Evolutionary conservation across 176 grass and related monocot genomes (phyloP), one percentile per base, ranked within the genome.

Genomic region (Carex myosuroides): DNA sequence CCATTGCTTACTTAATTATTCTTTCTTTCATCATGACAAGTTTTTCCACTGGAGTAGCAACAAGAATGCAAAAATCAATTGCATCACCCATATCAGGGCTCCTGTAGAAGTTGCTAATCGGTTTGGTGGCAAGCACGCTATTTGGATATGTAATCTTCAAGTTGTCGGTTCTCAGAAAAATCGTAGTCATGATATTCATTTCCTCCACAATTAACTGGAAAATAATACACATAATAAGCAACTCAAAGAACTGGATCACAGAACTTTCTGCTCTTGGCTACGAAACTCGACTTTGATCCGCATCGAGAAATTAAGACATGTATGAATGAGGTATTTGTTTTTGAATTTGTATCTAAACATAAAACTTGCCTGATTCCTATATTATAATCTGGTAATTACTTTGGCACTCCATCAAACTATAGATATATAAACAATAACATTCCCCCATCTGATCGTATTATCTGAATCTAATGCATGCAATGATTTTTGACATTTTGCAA

Each of bases 1-100:
- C 1, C 3, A 52, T 48, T 60, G 75, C 87, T 87, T 88, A 98
- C 95, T 86, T 86, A 21, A 94, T 9, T 60, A 98, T 85, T 58
- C 88, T 89, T 87, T 98, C 90, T 83, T 94, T 98, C 95, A 98
- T 95, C 60, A 87, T 84, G 22, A 91, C 63, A 52, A 98, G 82
- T 79, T 95, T 98, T 73, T 98, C 95, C 26, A 86, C 88, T 1
- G 92, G 82, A 16, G 95, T 98, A 18, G 88, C 89, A 35, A 98
- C 95, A 89, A 93, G 86, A 67, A 98, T 81, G 7, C 85, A 64
- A 54, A 95, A 98, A 74, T 98, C 92, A 3, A 98, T 70, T 1
- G 85, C 87, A 16, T 98, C 92, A 35, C 95, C 92, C 95, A 98
- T 98, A 59, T 98, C 92, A 78, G 95, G 95, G 37, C 95, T 98